A percentile compares a stretch with the other conserved stretches of the same genome.
Conservation (phyloP, 257 asterid genomes). For the Leptodermis oblonga region DNA sequence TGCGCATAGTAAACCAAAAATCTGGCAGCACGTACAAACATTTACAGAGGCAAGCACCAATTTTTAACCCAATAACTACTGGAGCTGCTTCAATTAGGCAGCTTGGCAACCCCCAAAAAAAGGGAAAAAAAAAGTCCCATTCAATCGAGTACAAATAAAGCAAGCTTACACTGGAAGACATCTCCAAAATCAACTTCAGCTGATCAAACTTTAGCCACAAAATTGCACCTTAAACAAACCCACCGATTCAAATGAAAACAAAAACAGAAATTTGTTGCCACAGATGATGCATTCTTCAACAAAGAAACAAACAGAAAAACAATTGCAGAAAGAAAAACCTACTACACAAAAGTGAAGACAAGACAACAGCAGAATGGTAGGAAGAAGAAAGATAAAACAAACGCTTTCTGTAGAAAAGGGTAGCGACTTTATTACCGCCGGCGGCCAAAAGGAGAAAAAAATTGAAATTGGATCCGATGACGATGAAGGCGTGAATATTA, state of each 20-base stretch:
- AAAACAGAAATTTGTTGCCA: neutral
- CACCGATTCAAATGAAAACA: neutral
- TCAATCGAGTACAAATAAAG: neutral
- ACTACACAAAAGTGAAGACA: neutral
- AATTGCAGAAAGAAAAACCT: neutral
- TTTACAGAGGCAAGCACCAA: neutral
- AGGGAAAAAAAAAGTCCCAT: neutral
- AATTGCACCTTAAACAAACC: neutral
- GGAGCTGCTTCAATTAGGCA: neutral
- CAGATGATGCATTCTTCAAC: neutral
- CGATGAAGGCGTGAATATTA: conserved; percentile 16
- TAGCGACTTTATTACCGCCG: conserved; percentile 2
- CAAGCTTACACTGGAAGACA: neutral
- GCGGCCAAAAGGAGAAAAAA: neutral
- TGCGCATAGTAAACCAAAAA: neutral
- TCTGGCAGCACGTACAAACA: neutral
- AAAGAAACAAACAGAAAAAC: neutral
- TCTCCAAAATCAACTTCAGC: neutral
- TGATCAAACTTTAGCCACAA: neutral
- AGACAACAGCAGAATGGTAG: neutral
- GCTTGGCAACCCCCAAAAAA: neutral
- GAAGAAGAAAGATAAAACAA: neutral
- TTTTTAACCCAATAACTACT: neutral
- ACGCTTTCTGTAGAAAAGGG: conserved; percentile 2
- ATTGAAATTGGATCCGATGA: neutral